Base-by-base conservation (phyloP, 2,329 filamentous ascomycete species). In the Sporothrix euskadiensis region DNA sequence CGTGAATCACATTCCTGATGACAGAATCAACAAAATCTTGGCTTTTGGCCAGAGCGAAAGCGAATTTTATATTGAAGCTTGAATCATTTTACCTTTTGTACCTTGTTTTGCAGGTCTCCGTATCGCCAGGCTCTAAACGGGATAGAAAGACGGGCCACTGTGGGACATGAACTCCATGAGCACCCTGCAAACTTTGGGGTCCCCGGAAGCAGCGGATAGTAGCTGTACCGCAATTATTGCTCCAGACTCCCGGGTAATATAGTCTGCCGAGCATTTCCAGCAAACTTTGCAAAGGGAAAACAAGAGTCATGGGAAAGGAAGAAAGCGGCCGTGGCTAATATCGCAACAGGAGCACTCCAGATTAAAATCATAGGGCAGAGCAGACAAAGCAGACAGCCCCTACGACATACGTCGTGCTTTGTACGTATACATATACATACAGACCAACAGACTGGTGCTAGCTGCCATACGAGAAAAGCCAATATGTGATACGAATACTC, bases 191-290 rank as follows among this genome's bases (percentile, higher is more conserved):
- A 16, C 44, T 49, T 52, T 52, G 47, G 63, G 44, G 44, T 52
- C 65, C 65, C 44, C 44, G 65, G 65, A 68, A 68, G 65, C 44
- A 10, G 16, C 65, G 65, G 65, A 52, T 35, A 22, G 44, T 22
- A 30, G 61, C 22, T 30, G 19, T 32, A 39, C 5, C 57, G 39
- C 32, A 30, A 49, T 66, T 66, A 30, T 66, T 49, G 39, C 26
- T 52, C 26, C 65, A 68, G 65, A 6, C 52, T 68, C 65, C 65
- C 65, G 65, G 26, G 65, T 68, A 68, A 66, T 66, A 32, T 26
- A 22, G 32, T 35, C 56, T 59, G 12, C 30, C 56, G 12, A 59
- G 12, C 30, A 30, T 35, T n/a, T 19, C 14, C 30, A 35, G 1
- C 14, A 8, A 35, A 19, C 8, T 19, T 59, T 59, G 12, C 2